Evolutionary conservation across 257 asterid genomes (phyloP).

Genomic region (Solanum peruvianum): DNA sequence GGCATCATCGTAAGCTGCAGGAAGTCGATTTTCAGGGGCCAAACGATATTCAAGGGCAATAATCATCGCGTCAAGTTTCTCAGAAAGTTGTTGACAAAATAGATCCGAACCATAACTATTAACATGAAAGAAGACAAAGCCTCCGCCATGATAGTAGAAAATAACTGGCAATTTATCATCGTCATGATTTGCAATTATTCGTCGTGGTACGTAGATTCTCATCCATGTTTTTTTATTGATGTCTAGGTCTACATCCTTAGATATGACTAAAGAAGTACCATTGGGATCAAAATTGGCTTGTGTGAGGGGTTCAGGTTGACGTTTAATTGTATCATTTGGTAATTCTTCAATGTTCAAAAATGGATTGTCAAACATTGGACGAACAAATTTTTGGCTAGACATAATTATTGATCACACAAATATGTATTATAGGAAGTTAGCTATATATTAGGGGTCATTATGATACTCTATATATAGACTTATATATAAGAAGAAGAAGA

Average conservation of each 20-base stretch:
- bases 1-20: constrained; percentile 34
- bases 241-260: constrained; percentile 32
- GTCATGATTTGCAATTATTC: not conserved
- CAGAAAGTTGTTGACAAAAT: constrained; percentile 22
- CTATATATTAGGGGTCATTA: not conserved
- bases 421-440: not conserved
- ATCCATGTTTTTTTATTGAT: constrained; percentile 25
- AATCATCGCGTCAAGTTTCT: constrained; percentile 14
- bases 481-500: too few relatives aligned
- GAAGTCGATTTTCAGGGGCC: constrained; percentile 33
- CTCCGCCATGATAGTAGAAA: constrained; percentile 44
- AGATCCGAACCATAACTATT: constrained; percentile 9
- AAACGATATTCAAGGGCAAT: constrained; percentile 44
- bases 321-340: constrained; percentile 19
- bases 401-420: not conserved
- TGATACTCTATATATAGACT: too few relatives aligned
- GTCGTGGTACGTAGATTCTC: constrained; percentile 31
- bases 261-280: constrained; percentile 14
- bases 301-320: constrained; percentile 6
- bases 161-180: constrained; percentile 25
- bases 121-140: constrained; percentile 29
- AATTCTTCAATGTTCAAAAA: constrained; percentile 17
- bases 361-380: constrained; percentile 27
- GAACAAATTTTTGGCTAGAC: constrained; percentile 1
- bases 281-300: constrained; percentile 15